phyloP scores from a whole-genome alignment of 202 grass and related monocot genomes.

The Digitaria exilis region DNA sequence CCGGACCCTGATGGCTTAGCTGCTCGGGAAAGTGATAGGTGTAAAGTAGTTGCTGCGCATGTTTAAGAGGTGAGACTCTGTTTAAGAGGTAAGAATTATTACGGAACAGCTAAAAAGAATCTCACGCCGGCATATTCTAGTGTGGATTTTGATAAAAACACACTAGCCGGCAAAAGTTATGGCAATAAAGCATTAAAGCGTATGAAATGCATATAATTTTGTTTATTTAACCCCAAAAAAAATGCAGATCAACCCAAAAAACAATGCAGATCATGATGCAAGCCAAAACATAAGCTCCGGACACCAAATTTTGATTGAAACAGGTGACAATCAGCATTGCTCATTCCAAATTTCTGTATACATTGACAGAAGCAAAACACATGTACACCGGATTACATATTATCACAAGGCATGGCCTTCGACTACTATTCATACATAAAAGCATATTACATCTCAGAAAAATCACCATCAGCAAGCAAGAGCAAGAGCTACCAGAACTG shows the following conservation, averaged over 20 bases:
- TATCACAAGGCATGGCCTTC: constrained; percentile 17
- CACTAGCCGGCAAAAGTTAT: not conserved
- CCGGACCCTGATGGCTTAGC: not conserved
- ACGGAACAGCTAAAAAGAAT: too few relatives aligned
- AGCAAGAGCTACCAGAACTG: not conserved
- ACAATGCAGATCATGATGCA: not conserved
- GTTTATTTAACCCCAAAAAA: too few relatives aligned
- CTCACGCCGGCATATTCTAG: too few relatives aligned
- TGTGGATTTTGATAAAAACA: too few relatives aligned
- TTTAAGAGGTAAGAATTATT: too few relatives aligned
- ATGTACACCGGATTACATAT: constrained; percentile 37
- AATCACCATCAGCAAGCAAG: constrained; percentile 40
- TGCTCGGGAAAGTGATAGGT: not conserved
- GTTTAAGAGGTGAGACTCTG: not conserved
- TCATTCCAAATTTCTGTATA: constrained; percentile 38
- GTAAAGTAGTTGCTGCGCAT: not conserved
- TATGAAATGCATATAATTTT: not conserved
- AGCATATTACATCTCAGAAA: constrained; percentile 49
- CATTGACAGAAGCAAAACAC: constrained; percentile 13
- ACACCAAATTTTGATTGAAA: not conserved
- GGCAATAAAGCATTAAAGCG: not conserved
- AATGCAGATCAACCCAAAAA: too few relatives aligned
- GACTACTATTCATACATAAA: constrained; percentile 52
- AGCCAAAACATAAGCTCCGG: not conserved
- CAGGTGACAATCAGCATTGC: not conserved